phyloP scores from a whole-genome alignment of 2,329 filamentous ascomycete genomes.

The Hymenoscyphus salicellus region DNA sequence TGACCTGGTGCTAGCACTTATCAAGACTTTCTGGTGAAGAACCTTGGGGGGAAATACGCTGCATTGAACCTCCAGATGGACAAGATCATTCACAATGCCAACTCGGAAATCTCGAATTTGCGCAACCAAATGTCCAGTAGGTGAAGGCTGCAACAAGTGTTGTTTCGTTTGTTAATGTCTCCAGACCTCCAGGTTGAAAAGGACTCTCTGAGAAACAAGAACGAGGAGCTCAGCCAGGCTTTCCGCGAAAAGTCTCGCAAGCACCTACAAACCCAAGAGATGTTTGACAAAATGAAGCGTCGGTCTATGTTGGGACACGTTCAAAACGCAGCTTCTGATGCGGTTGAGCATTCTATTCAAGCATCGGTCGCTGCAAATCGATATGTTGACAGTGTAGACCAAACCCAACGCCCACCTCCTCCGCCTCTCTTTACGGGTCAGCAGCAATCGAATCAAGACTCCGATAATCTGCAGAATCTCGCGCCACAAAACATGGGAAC shows the following conservation, averaged over 20 bases:
- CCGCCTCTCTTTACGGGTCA: conserved; percentile 21
- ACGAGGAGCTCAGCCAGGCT: conserved; percentile 65
- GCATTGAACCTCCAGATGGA: conserved; percentile 65
- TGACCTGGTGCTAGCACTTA: conserved; percentile 56
- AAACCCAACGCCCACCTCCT: conserved; percentile 21
- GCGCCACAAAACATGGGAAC: conserved; percentile 17
- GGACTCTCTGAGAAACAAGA: conserved; percentile 63
- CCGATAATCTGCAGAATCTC: conserved; percentile 6
- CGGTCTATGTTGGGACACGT: conserved; percentile 54
- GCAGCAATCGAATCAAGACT: conserved; percentile 13
- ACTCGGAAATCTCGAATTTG: conserved; percentile 65
- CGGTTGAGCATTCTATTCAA: conserved; percentile 43
- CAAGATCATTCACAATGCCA: conserved; percentile 71
- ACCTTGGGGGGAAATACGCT: conserved; percentile 68
- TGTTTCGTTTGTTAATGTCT: conserved; percentile 13
- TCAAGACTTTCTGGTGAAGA: conserved; percentile 71
- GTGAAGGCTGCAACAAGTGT: conserved; percentile 23
- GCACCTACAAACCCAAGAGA: conserved; percentile 64
- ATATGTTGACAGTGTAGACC: conserved; percentile 27
- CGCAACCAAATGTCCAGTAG: conserved; percentile 63
- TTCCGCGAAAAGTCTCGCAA: conserved; percentile 70
- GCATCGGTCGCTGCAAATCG: conserved; percentile 29
- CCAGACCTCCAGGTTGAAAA: conserved; percentile 59
- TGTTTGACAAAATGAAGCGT: conserved; percentile 59
- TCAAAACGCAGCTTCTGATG: conserved; percentile 52